A percentile compares a stretch with the other conserved stretches of the same genome.
These are phyloP conservation scores for Eragrostis curvula DNA, from an alignment of 176 grass and related monocot genomes.

Conservation along the genomic window DNA sequence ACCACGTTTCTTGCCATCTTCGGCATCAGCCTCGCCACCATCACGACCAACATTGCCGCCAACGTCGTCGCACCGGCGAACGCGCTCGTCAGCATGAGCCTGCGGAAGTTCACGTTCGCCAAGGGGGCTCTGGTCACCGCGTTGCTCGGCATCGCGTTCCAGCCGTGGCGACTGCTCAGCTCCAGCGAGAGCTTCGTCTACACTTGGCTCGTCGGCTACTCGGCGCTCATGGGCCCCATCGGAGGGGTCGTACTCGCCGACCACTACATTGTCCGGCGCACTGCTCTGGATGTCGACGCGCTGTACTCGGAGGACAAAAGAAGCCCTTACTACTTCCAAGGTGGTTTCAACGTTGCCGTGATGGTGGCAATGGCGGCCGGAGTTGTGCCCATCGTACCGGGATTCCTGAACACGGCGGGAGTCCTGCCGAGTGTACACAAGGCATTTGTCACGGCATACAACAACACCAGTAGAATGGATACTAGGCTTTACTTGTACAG, in stretches of 20 bases:
- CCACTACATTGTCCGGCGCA: slow-evolving; percentile 76
- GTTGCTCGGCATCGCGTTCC: slow-evolving; percentile 79
- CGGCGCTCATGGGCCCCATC: slow-evolving; percentile 86
- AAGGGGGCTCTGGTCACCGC: slow-evolving; percentile 88
- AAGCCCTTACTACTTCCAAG: slow-evolving; percentile 72
- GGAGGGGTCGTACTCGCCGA: slow-evolving; percentile 80
- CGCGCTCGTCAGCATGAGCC: slow-evolving; percentile 81
- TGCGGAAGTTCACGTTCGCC: slow-evolving; percentile 71
- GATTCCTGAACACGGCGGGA: slow-evolving; percentile 75
- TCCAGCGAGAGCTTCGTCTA: slow-evolving; percentile 97
- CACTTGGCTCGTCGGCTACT: slow-evolving; percentile 89
- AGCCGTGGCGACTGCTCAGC: slow-evolving; percentile 88
- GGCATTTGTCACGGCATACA: slow-evolving; percentile 60
- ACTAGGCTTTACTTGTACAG: neutral
- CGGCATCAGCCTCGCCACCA: slow-evolving; percentile 87
- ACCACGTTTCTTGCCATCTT: slow-evolving; percentile 82
- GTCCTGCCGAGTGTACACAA: slow-evolving; percentile 45
- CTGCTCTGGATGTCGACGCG: slow-evolving; percentile 64
- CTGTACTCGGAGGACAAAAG: slow-evolving; percentile 64
- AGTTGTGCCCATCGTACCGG: slow-evolving; percentile 67
- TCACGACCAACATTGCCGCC: slow-evolving; percentile 93
- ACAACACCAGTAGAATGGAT: slow-evolving; percentile 54
- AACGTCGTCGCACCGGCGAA: slow-evolving; percentile 95
- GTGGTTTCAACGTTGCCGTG: slow-evolving; percentile 68
- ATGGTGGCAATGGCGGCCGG: slow-evolving; percentile 72